These are phyloP conservation scores for Posidonia australis DNA, from an alignment of 106 monocot genomes.

Conservation along the genomic window DNA sequence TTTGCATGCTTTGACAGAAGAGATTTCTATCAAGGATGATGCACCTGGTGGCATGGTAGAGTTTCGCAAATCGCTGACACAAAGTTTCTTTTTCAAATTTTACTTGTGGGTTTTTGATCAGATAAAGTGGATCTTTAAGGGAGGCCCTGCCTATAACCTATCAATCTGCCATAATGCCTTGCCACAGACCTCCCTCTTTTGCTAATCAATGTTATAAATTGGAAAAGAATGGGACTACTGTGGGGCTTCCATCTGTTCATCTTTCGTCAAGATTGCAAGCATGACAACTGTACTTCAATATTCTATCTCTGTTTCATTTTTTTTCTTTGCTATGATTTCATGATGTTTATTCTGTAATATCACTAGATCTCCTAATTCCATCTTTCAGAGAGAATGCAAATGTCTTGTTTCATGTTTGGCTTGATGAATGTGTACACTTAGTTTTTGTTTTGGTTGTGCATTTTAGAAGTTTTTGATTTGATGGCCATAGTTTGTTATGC, in stretches of 20 bases:
- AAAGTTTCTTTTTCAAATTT: slow-evolving; percentile 99
- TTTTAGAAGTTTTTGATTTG: no score
- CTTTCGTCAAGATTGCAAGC: slow-evolving; percentile 84
- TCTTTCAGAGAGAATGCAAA: no score
- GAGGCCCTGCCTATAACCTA: slow-evolving; percentile 26
- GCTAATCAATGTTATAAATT: slow-evolving; percentile 67
- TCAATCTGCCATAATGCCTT: slow-evolving; percentile 55
- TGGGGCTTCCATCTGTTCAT: slow-evolving; percentile 70
- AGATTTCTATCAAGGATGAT: slow-evolving; percentile 53
- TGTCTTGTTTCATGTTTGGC: no score
- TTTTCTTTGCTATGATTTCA: not conserved
- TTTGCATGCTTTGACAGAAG: slow-evolving; percentile 55
- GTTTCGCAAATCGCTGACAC: slow-evolving; percentile 78
- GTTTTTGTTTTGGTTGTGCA: no score
- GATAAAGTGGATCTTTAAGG: slow-evolving; percentile 33
- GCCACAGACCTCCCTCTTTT: slow-evolving; percentile 32
- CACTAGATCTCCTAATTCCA: no score
- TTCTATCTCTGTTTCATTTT: slow-evolving; percentile 3
- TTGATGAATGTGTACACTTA: no score
- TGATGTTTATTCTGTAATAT: not conserved
- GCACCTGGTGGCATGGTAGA: slow-evolving; percentile 99
- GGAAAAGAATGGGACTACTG: slow-evolving; percentile 52
- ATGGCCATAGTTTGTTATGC: no score
- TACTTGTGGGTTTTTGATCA: slow-evolving; percentile 66
- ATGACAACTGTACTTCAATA: not conserved